These are phyloP conservation scores for Alloteropsis semialata DNA, from an alignment of 176 grass and related monocot genomes.

Conservation along the genomic window DNA sequence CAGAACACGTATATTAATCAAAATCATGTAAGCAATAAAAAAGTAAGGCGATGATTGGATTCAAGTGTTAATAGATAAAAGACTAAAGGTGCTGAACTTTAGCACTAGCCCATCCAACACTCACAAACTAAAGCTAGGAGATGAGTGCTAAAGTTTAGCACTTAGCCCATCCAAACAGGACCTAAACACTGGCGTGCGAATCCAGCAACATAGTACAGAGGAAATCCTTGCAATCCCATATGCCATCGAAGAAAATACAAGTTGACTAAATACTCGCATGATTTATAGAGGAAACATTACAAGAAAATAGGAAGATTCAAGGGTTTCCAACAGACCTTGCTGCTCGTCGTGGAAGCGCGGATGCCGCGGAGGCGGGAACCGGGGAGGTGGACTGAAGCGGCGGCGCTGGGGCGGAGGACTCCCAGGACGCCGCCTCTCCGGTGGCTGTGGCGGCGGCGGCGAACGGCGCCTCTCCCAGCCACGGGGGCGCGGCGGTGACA, in stretches of 20 bases:
- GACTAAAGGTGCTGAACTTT: too few species aligned
- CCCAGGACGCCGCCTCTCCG: constrained; percentile 29
- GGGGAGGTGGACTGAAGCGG: constrained; percentile 38
- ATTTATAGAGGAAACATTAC: background rate
- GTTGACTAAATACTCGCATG: background rate
- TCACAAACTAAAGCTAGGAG: too few species aligned
- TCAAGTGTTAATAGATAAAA: too few species aligned
- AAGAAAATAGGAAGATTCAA: background rate
- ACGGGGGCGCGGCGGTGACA: constrained; percentile 25
- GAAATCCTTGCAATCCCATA: background rate
- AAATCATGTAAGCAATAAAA: background rate
- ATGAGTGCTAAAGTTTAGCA: too few species aligned
- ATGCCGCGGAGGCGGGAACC: constrained; percentile 47
- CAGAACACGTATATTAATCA: background rate
- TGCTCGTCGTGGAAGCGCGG: constrained; percentile 36
- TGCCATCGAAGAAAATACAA: background rate
- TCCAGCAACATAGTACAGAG: background rate
- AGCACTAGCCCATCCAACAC: too few species aligned
- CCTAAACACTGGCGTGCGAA: background rate
- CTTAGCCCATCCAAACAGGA: too few species aligned
- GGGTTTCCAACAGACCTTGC: constrained; percentile 53
- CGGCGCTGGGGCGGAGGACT: constrained; percentile 46
- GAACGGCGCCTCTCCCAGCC: constrained; percentile 41
- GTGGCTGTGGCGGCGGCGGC: constrained; percentile 8
- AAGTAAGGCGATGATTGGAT: too few species aligned